These are phyloP conservation scores for Leucaena leucocephala DNA, from an alignment of 306 rosid genomes.

Conservation along the genomic window DNA sequence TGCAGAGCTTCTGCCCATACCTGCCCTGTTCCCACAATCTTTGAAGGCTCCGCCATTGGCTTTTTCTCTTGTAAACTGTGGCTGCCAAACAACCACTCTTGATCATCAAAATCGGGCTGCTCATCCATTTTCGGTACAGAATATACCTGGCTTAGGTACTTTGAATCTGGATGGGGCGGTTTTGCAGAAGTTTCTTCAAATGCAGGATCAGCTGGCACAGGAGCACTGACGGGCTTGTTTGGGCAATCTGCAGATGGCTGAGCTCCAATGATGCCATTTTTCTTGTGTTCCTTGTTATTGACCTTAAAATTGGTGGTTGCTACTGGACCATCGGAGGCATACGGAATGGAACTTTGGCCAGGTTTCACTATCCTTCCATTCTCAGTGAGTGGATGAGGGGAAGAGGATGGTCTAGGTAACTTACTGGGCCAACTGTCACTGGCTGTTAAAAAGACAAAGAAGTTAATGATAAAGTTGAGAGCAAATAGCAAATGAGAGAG, in stretches of 20 bases:
- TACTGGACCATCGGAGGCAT: constrained; percentile 47
- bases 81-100: constrained; percentile 68
- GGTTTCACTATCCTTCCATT: constrained; percentile 74
- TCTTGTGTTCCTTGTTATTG: constrained; percentile 51
- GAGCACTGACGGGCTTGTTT: constrained; percentile 33
- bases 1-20: constrained; percentile 80
- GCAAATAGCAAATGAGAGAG: constrained; percentile 34
- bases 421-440: constrained; percentile 61
- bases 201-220: constrained; percentile 46
- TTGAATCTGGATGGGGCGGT: constrained; percentile 68
- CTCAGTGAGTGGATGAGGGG: constrained; percentile 50
- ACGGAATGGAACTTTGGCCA: constrained; percentile 44
- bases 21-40: constrained; percentile 46
- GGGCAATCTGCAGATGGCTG: constrained; percentile 43
- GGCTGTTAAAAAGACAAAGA: constrained; percentile 57
- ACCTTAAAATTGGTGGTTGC: constrained; percentile 47
- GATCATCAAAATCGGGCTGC: constrained; percentile 53
- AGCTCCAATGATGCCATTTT: constrained; percentile 63
- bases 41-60: constrained; percentile 42
- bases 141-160: constrained; percentile 58
- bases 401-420: constrained; percentile 44
- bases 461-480: constrained; percentile 33
- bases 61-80: constrained; percentile 42
- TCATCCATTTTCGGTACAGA: constrained; percentile 61
- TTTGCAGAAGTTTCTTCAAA: constrained; percentile 41